phyloP scores from a whole-genome alignment of 2,329 filamentous ascomycete genomes.

The Ascochyta lentis region DNA sequence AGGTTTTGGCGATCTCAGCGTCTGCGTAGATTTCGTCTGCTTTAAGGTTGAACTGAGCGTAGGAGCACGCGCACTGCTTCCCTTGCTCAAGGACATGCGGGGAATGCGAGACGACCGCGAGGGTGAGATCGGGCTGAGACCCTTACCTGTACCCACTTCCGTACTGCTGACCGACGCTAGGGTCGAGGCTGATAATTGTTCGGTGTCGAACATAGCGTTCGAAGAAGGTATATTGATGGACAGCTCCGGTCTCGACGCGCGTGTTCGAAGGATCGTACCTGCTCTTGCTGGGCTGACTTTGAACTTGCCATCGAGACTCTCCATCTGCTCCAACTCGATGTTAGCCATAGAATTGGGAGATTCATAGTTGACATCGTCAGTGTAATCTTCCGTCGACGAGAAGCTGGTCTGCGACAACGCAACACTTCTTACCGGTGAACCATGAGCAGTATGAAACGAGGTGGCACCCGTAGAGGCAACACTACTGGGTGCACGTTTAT shows the following conservation, averaged over 20 bases:
- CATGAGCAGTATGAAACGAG: slow-evolving; percentile 30
- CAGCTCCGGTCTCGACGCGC: slow-evolving; percentile 25
- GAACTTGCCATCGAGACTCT: background rate
- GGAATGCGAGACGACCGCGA: slow-evolving; percentile 37
- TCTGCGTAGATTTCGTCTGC: slow-evolving; percentile 24
- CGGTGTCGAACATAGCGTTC: background rate
- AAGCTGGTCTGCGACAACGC: slow-evolving; percentile 29
- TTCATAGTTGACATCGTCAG: slow-evolving; percentile 10
- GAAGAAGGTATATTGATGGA: slow-evolving; percentile 26
- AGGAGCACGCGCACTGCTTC: slow-evolving; percentile 12
- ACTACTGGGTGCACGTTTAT: slow-evolving; percentile 26
- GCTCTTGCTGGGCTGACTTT: background rate
- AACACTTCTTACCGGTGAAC: slow-evolving; percentile 41
- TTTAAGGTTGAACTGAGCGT: slow-evolving; percentile 24
- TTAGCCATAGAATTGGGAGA: slow-evolving; percentile 22
- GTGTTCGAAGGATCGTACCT: background rate
- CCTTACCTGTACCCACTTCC: background rate
- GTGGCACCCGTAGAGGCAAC: slow-evolving; percentile 28
- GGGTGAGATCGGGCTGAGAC: slow-evolving; percentile 10
- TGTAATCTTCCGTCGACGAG: slow-evolving; percentile 23
- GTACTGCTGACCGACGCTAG: slow-evolving; percentile 18
- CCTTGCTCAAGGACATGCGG: slow-evolving; percentile 15
- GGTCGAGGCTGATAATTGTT: slow-evolving; percentile 7
- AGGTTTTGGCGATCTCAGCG: background rate
- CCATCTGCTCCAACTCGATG: slow-evolving; percentile 21